phyloP scores from a whole-genome alignment of 108 stramenopile species.

The Seminavis robusta region DNA sequence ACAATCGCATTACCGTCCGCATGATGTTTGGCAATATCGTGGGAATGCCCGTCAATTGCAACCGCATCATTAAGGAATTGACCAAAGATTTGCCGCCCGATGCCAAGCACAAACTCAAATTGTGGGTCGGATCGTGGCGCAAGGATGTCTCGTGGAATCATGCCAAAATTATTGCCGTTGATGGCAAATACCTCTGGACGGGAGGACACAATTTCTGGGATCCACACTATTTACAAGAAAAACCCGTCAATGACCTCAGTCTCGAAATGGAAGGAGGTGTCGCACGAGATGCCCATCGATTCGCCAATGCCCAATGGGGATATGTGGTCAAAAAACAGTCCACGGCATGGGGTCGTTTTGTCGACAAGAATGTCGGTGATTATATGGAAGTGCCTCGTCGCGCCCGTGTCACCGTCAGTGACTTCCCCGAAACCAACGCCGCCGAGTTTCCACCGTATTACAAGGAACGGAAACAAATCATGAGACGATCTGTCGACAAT shows the following conservation, averaged over 20 bases:
- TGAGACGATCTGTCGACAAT: constrained; percentile 3
- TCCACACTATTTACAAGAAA: constrained; percentile 34
- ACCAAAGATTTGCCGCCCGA: constrained; percentile 49
- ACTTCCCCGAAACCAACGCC: constrained; percentile 22
- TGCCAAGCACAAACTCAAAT: constrained; percentile 33
- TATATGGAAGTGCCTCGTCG: constrained; percentile 24
- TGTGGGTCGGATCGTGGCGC: constrained; percentile 66
- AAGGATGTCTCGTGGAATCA: constrained; percentile 62
- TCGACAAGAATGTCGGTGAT: constrained; percentile 46
- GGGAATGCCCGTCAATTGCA: constrained; percentile 57
- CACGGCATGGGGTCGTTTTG: constrained; percentile 39
- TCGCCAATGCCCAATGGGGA: constrained; percentile 55
- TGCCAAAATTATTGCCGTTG: constrained; percentile 64
- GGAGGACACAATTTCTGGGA: constrained; percentile 68
- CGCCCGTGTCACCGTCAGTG: constrained; percentile 40
- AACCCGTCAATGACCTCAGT: constrained; percentile 51
- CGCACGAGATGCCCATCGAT: constrained; percentile 50
- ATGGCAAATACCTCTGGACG: constrained; percentile 53
- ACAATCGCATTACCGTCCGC: constrained; percentile 38
- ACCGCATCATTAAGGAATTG: constrained; percentile 26
- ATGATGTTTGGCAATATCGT: constrained; percentile 64
- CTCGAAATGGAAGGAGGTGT: constrained; percentile 49
- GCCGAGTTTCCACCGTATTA: constrained; percentile 29
- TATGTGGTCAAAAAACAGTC: constrained; percentile 47
- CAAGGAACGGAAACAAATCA: not conserved